phyloP scores from a whole-genome alignment of 2,329 filamentous ascomycete species.

The Diaporthe batatas region DNA sequence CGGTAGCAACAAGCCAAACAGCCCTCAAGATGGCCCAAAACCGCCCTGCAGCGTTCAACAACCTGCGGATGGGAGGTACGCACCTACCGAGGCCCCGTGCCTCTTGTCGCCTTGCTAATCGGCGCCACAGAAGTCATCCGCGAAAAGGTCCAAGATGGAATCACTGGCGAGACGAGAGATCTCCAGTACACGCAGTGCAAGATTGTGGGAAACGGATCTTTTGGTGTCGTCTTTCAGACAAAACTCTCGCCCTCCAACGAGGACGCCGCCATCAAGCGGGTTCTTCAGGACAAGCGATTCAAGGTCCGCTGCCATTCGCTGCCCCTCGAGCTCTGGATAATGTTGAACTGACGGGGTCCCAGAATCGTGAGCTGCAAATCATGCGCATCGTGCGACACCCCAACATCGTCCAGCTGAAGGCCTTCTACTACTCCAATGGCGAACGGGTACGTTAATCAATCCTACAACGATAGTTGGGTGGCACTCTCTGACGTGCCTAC shows the following conservation, averaged over 20 bases:
- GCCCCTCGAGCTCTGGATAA: background rate
- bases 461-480: conserved; percentile 36
- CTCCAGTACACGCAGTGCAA: conserved; percentile 99
- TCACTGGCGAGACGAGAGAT: conserved; percentile 96
- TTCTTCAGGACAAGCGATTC: conserved; percentile 99
- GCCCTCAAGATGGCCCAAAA: conserved; percentile 81
- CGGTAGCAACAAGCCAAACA: conserved; percentile 47
- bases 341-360: conserved; percentile 38
- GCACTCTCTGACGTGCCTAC: conserved; percentile 41
- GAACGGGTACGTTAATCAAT: conserved; percentile 78
- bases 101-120: conserved; percentile 46
- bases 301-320: conserved; percentile 73
- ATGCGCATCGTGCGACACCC: conserved; percentile 99
- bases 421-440: conserved; percentile 99
- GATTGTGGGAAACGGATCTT: conserved; percentile 98
- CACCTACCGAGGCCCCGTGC: conserved; percentile 47
- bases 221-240: conserved; percentile 98
- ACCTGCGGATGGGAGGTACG: conserved; percentile 97
- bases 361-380: conserved; percentile 99
- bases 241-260: conserved; percentile 98
- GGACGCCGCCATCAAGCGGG: conserved; percentile 98
- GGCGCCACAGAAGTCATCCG: conserved; percentile 85
- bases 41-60: conserved; percentile 88
- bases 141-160: conserved; percentile 98
- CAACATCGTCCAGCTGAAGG: conserved; percentile 98